Base-by-base conservation (phyloP, 139 green algal species). In the Edaphochlamys debaryana region DNA sequence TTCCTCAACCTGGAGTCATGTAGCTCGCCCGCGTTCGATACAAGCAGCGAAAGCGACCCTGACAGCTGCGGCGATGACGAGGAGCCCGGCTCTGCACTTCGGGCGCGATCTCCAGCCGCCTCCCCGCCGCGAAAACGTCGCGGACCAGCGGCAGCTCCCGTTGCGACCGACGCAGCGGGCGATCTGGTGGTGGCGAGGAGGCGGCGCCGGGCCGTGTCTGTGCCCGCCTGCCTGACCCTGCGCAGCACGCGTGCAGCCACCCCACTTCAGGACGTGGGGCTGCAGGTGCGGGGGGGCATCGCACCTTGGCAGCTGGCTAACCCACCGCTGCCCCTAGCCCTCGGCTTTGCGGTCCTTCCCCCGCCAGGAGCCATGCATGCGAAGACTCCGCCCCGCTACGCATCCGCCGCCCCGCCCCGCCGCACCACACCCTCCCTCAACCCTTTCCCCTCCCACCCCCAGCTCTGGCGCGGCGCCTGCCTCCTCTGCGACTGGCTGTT, bases 401-500 rank as follows among this genome's bases (percentile, higher is more conserved):
- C 13, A 62, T 6, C 4, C 9, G 52, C 52, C 15, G 17, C 52
- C 13, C 17, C 19, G 17, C 52, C 15, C 52, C 6, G 4, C 15
- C 17, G 13, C 52, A 22, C 17, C 4, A 62, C 52, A 15, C 52
- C 17, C 52, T 3, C 52, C 52, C 52, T 27, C 52, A 62, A 29
- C 13, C 52, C 29, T 6, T 15, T 19, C 58, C 8, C 29, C 25
- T 7, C 13, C 58, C 30, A 36, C 29, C 58, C 5, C 58, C 78
- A 84, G 78, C 66, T 84, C 8, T 84, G 78, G 78, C 64, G 78
- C 17, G 78, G 78, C 7, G 64, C 78, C 29, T 76, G 64, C 50
- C 78, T 84, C 0, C 23, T 68, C 17, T 84, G 34, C 36, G 78
- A 84, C 67, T 84, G 78, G 78, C 50, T 84, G 48, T 66, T 84